Evolutionary conservation across 2,329 filamentous ascomycete genomes (phyloP), one percentile per base, ranked within the genome.

Genomic region (Cytospora schulzeri): DNA sequence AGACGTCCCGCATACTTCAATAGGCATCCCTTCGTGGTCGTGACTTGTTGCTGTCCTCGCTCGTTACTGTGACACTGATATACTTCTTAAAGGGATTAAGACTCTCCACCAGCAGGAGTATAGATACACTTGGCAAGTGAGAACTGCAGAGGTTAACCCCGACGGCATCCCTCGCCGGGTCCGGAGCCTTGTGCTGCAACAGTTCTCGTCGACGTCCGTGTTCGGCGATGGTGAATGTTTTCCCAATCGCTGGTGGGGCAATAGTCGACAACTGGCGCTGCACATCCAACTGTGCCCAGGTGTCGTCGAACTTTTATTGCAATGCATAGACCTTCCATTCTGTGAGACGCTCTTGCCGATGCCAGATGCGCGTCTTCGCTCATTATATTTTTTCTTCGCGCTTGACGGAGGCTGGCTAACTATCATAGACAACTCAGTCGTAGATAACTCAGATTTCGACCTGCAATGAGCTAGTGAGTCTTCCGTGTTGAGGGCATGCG

Each of bases 381-480:
- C 24, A 24, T 35, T 53, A 24, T 35, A 2, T 53, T 38, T 31
- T 53, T 35, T 19, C 7, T 19, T n/a, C 38, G 38, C 38, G 38
- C 59, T 48, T 22, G 51, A 31, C 45, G 58, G 51, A 38, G 22
- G 41, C 31, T 4, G 8, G 24, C 26, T 48, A 14, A 28, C 31
- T 28, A 48, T n/a, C 33, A 33, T 45, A 29, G 51, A 12, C 29
- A 38, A 48, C 24, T 45, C 41, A 26, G 6, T n/a, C n/a, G n/a
- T n/a, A n/a, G n/a, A n/a, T n/a, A n/a, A 54, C 24, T 45, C 41
- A 26, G 6, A 45, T 61, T n/a, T 45, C 31, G 51, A 54, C 22
- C 35, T 60, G 15, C 31, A 28, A 26, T 8, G 22, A 35, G 33
- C 11, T 54, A 50, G 31, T 31, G 24, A 38, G 58, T 14, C 53